phyloP scores from a whole-genome alignment of 768 basidiomycete genomes.

The Pleurotus tuber-regium region DNA sequence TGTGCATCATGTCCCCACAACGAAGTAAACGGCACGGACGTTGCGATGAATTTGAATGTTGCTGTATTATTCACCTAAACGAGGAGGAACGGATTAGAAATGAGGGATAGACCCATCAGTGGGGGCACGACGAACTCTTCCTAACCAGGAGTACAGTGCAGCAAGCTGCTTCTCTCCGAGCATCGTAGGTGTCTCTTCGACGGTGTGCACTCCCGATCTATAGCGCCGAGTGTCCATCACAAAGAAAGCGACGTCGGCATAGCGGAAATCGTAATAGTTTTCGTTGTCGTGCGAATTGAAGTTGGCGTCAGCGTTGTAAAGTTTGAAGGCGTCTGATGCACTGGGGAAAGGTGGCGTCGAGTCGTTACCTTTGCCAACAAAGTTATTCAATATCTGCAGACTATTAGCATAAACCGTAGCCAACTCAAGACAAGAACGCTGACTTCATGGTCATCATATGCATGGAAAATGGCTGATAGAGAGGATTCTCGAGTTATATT shows the following conservation, averaged over 20 bases:
- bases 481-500: no score
- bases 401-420: no score
- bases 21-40: slow-evolving; percentile 72
- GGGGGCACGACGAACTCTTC: slow-evolving; percentile 43
- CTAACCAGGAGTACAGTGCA: slow-evolving; percentile 62
- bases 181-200: slow-evolving; percentile 54
- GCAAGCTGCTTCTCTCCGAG: slow-evolving; percentile 64
- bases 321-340: slow-evolving; percentile 55
- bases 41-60: slow-evolving; percentile 76
- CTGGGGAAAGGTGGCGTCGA: slow-evolving; percentile 52
- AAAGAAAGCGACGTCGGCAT: slow-evolving; percentile 73
- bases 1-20: slow-evolving; percentile 66
- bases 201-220: slow-evolving; percentile 39
- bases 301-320: slow-evolving; percentile 65
- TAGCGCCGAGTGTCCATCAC: slow-evolving; percentile 72
- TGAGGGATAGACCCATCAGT: not conserved
- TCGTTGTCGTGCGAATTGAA: slow-evolving; percentile 48
- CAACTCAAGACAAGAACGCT: no score
- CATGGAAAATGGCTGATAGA: slow-evolving; percentile 56
- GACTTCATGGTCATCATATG: slow-evolving; percentile 78
- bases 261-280: slow-evolving; percentile 59
- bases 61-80: slow-evolving; percentile 62
- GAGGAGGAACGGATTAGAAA: not conserved
- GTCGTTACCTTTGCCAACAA: slow-evolving; percentile 53
- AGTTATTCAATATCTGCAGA: slow-evolving; percentile 62